Percentiles rank a stretch among this genome's conserved stretches.
phyloP scores from a whole-genome alignment of 2,329 filamentous ascomycete genomes.

The Furcasterigmium sp. region DNA sequence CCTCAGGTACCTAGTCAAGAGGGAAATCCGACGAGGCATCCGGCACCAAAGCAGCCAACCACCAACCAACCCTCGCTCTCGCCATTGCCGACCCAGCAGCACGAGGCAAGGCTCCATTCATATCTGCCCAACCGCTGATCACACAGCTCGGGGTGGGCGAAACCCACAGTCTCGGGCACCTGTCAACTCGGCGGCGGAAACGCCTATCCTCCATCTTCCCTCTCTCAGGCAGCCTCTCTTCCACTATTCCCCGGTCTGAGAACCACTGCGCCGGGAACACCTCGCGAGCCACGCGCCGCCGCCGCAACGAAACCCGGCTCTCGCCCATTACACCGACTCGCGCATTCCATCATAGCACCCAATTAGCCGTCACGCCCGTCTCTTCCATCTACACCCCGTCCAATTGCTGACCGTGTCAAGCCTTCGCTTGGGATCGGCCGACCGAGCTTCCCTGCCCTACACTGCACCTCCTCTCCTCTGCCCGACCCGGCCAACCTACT shows the following conservation, averaged over 20 bases:
- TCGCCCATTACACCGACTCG: background rate
- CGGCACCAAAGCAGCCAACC: background rate
- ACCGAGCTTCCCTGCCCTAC: background rate
- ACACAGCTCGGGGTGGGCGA: constrained; percentile 1
- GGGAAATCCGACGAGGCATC: no score
- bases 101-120: constrained; percentile 15
- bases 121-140: constrained; percentile 33
- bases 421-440: background rate
- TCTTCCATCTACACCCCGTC: background rate
- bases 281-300: constrained; percentile 5
- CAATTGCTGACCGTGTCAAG: background rate
- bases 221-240: background rate
- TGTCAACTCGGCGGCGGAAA: background rate
- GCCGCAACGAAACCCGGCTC: background rate
- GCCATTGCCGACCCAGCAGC: no score
- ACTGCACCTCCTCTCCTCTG: background rate
- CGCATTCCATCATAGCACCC: background rate
- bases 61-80: background rate
- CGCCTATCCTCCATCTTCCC: background rate
- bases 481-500: background rate
- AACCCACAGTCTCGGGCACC: background rate
- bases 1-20: no score
- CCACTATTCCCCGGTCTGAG: constrained; percentile 4
- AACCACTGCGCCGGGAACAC: constrained; percentile 12
- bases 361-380: background rate